Base-by-base conservation (phyloP, 2,329 filamentous ascomycete species). In the Camptophora hylomeconis region DNA sequence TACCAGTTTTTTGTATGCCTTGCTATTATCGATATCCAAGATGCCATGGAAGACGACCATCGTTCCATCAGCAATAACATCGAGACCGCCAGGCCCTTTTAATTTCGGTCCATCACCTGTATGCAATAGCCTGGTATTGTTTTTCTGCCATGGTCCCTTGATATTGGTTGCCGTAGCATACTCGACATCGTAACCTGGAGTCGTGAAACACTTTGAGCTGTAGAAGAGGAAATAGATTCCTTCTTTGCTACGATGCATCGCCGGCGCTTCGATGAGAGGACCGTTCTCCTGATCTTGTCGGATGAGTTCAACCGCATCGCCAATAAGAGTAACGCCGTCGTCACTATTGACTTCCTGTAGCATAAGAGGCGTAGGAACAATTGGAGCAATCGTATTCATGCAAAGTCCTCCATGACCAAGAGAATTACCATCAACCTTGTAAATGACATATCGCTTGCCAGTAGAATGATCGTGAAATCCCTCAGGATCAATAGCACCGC, bases 341-440 rank as follows among this genome's bases (percentile, higher is more conserved):
- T 20, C 13, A 0, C 38, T 39, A 17, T 28, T 33, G 5, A 60
- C 49, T 27, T 50, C 47, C 31, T 60, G 56, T 5, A 59, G 41
- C 57, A 58, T 41, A 16, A 60, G 48, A 0, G 56, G 56, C 0
- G 56, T 60, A 3, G 45, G 30, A 5, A 50, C 44, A 2, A 51
- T 36, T 1, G 54, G 54, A 2, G 44, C 39, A n/a, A 51, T 32
- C 36, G 61, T 65, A 35, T 61, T 58, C 28, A 52, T 53, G 44
- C 63, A 66, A 32, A 53, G 48, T 2, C 63, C 63, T 20, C 60
- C 60, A 35, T 57, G 44, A 11, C 59, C 58, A 19, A 65, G 49
- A 33, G 57, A 58, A 50, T 77, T 78, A 20, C 73, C 73, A 48
- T 80, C 74, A 15, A 77, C 56, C 49, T 79, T 80, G 56, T 74